These are phyloP conservation scores for Avena atlantica DNA, from an alignment of 176 grass and related monocot genomes.

Conservation along the genomic window DNA sequence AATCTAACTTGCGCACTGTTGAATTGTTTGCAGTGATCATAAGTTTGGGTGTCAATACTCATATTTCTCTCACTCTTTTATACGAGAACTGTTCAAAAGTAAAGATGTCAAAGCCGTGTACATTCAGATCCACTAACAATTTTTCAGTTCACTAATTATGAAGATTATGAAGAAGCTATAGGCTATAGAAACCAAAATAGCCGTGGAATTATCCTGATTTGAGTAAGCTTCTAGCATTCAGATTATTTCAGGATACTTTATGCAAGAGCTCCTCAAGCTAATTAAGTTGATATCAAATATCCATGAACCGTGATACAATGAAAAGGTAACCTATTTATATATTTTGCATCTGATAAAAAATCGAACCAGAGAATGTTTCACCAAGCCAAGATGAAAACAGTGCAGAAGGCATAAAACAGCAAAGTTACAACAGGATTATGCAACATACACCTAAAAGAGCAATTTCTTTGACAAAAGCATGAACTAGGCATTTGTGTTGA, in stretches of 20 bases:
- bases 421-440: conserved; percentile 24
- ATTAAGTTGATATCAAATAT: conserved; percentile 20
- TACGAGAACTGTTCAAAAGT: conserved; percentile 12
- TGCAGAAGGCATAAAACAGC: background rate
- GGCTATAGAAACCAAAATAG: conserved; percentile 13
- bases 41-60: background rate
- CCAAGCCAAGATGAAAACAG: conserved; percentile 28
- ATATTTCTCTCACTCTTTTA: conserved; percentile 4
- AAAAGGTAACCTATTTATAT: background rate
- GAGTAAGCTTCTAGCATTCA: background rate
- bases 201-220: background rate
- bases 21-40: conserved; percentile 15
- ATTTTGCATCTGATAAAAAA: conserved; percentile 28
- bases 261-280: background rate
- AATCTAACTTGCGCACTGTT: conserved; percentile 14
- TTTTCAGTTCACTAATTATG: conserved; percentile 31
- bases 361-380: background rate
- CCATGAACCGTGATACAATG: background rate
- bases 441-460: conserved; percentile 22
- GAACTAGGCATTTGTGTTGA: conserved; percentile 6
- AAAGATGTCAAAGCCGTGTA: conserved; percentile 1
- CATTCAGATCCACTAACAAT: conserved; percentile 6
- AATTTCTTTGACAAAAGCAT: background rate
- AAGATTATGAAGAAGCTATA: conserved; percentile 6
- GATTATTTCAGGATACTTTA: background rate